A percentile compares a stretch with the other conserved stretches of the same genome.
Conservation (phyloP, 2,329 filamentous ascomycete genomes). For the Phaeosphaeriaceae sp. region DNA sequence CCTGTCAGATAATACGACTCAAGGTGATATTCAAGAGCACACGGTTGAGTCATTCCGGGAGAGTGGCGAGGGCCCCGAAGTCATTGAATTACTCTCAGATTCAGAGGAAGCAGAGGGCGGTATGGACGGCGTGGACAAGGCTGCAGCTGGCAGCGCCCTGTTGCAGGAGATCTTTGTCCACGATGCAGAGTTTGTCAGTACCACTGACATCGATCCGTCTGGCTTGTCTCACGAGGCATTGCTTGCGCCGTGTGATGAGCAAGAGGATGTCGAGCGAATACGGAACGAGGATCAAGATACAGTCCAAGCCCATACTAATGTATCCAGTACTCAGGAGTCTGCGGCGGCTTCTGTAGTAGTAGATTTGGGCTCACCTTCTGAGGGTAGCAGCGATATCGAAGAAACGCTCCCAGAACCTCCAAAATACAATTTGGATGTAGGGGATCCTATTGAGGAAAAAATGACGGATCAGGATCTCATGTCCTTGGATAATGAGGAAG, state of each 20-base stretch:
- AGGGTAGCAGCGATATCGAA: slow-evolving; percentile 7
- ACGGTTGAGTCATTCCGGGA: neutral
- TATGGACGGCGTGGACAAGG: slow-evolving; percentile 5
- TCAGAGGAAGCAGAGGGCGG: slow-evolving; percentile 7
- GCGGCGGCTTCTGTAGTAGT: slow-evolving; percentile 21
- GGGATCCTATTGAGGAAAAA: too few relatives aligned
- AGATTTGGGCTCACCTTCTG: slow-evolving; percentile 31
- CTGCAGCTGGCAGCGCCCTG: neutral
- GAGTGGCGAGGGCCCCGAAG: slow-evolving; percentile 4
- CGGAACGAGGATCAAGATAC: neutral
- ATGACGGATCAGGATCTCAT: neutral
- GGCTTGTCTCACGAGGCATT: too few relatives aligned
- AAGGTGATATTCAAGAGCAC: neutral
- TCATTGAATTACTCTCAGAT: slow-evolving; percentile 20
- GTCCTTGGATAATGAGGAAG: neutral
- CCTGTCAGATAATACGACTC: too few relatives aligned
- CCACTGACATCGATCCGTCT: neutral
- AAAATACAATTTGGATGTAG: neutral
- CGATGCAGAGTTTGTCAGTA: neutral
- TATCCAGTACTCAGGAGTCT: slow-evolving; percentile 7
- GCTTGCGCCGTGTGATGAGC: too few relatives aligned
- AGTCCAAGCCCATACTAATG: neutral
- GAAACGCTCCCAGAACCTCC: neutral
- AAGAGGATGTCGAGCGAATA: too few relatives aligned
- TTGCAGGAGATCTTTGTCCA: neutral